Evolutionary conservation across 805 yeast species (phyloP), one percentile per base, ranked within the genome.

Genomic region (Pichia thaimueangensis): DNA sequence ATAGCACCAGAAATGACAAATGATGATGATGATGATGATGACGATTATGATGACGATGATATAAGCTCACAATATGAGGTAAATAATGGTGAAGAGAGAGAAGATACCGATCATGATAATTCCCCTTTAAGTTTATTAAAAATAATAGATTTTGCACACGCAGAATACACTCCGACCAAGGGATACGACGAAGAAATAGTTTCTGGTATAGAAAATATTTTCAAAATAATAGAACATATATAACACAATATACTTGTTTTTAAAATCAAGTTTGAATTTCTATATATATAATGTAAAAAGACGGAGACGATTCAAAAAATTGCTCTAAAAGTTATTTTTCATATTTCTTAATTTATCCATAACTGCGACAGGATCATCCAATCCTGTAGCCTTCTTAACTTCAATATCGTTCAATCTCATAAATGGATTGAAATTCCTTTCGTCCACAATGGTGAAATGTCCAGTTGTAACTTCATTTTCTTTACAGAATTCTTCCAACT

Each of bases 111-210:
- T 10, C 46, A 44, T 15, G 56, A 53, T 15, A 65, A 58, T 3
- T 43, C 59, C 1, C 67, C 72, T 0, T 57, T 86, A 37, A 81
- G 89, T 47, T 63, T 75, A 6, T 63, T 87, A 40, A 71, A 78
- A 30, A 54, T 89, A 37, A 87, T 93, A 6, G 98, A 93, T 61
- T 88, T 93, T 67, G 97, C 97, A 1, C 97, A 93, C 58, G 76
- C 96, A 0, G 73, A 66, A 47, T 63, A 74, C 45, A 69, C 73
- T 0, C 78, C 80, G 0, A 85, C 82, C 0, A 45, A 71, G 44
- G 87, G 88, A 0, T 74, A 74, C 16, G 97, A 88, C 59, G 84
- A 76, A 35, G 83, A 85, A 55, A 64, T 81, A 2, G 58, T 87
- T 3, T 64, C 62, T 12, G 97, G 97, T 0, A 65, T 89, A 1